Base-by-base conservation (phyloP, 768 basidiomycete genomes). In the Boletus pseudopeckii region DNA sequence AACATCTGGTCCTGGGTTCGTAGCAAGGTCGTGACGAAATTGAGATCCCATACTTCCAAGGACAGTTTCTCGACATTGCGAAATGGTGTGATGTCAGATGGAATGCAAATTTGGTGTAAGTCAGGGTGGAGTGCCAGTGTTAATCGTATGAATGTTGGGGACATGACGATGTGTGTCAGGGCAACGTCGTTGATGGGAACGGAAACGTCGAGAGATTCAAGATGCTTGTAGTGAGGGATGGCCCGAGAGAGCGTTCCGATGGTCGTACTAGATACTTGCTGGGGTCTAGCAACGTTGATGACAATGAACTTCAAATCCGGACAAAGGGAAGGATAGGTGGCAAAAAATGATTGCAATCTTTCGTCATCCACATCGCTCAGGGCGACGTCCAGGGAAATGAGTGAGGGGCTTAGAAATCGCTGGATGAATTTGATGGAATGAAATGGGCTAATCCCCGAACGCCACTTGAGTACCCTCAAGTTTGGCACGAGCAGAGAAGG, bases 401-500 rank as follows among this genome's bases (percentile, higher is more conserved):
- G 54, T 2, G 33, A 54, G 1, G 45, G 52, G 15, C 34, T 30
- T 15, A 55, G 45, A 6, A 47, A 17, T 11, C 10, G 45, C 9
- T 41, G 28, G 13, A 36, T 22, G 17, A 42, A 17, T 8, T 7
- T 2, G 22, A 40, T n/a, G 20, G 33, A 22, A 36, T n/a, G 42
- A 43, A n/a, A 43, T 5, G 26, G 26, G 4, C 17, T 4, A n/a
- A 24, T 43, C 42, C 17, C 3, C 14, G 20, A 17, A 5, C 17
- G 8, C 53, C 55, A 55, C 22, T 5, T 8, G 34, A 50, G 54
- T 13, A 17, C 18, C 11, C n/a, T 56, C 48, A 56, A 15, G 20
- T 45, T 56, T 9, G 56, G 48, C 5, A 33, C 6, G 17, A 38
- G 48, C 26, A 41, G 6, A 2, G 20, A n/a, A 15, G 39, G 15